A percentile compares a stretch with the other conserved stretches of the same genome.
These are phyloP conservation scores for Protoeuglena noctilucae DNA, from an alignment of 139 green algal genomes.

Conservation along the genomic window DNA sequence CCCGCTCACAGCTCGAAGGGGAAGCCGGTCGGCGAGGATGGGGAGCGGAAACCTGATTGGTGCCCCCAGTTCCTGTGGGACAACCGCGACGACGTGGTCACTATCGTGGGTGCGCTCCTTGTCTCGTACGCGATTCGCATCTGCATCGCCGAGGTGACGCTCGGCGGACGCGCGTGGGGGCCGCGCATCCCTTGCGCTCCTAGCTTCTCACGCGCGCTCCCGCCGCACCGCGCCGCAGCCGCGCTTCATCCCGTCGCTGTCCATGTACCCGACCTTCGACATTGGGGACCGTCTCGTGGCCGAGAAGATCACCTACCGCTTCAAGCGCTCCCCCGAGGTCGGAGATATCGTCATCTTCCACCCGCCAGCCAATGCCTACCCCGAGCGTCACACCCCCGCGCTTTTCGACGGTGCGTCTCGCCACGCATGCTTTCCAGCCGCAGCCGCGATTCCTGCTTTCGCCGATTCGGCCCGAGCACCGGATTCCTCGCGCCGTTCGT, in stretches of 20 bases:
- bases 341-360: slow-evolving; percentile 95
- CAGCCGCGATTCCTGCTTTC: too few relatives aligned
- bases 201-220: neutral
- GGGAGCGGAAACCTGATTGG: too few relatives aligned
- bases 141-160: slow-evolving; percentile 10
- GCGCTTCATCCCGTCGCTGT: slow-evolving; percentile 92
- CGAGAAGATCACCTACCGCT: slow-evolving; percentile 92
- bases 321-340: slow-evolving; percentile 36
- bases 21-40: too few relatives aligned
- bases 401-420: too few relatives aligned
- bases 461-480: too few relatives aligned
- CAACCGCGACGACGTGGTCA: slow-evolving; percentile 71
- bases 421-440: too few relatives aligned
- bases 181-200: neutral
- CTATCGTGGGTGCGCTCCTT: slow-evolving; percentile 58
- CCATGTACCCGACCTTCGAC: slow-evolving; percentile 95
- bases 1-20: too few relatives aligned
- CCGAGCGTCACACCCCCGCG: too few relatives aligned
- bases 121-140: slow-evolving; percentile 73
- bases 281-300: slow-evolving; percentile 87
- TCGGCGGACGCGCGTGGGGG: neutral
- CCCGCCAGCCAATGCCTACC: too few relatives aligned
- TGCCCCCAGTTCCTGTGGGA: slow-evolving; percentile 20
- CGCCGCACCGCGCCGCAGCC: slow-evolving; percentile 81
- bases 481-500: neutral